Base-by-base conservation (phyloP, 2,329 filamentous ascomycete genomes). In the Cucurbitaria berberidis region DNA sequence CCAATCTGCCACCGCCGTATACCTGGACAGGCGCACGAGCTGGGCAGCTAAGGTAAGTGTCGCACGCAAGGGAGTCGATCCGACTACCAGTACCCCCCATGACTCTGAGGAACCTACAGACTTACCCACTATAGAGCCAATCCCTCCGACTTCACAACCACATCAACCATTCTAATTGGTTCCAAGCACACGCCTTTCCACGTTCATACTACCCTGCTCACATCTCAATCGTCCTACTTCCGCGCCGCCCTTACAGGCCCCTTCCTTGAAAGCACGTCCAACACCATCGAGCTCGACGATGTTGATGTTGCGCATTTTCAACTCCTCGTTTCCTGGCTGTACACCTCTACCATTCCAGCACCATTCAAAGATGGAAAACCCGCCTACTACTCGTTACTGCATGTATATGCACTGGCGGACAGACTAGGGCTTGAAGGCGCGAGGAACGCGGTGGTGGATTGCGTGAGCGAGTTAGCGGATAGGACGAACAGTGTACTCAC, bases 251-350 rank as follows among this genome's bases (percentile, higher is more conserved):
- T 83, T 41, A 77, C 76, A 26, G 75, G 77, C 45, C 65, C 72
- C 9, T 82, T 82, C 61, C 68, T 75, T 39, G 80, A 83, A 70
- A 75, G 76, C 21, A 59, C 69, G 19, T 67, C 74, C 19, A 75
- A 80, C 46, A 68, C 66, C 9, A 74, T 82, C 53, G 68, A 63
- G 6, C 73, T 82, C 13, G 75, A 77, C 29, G 78, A 80, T 51
- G 72, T 81, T 45, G 70, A 71, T 53, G 72, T 77, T 18, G 73
- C 77, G 26, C 74, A 74, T 51, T 82, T 82, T 65, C 78, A 80
- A 51, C 79, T 80, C 71, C 79, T 81, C 62, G 69, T 80, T n/a
- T 70, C 76, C 53, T 82, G 80, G 80, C 73, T 82, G 5, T 82
- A 83, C 71, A 79, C 77, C 6, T 74, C 74, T 27, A 60, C 63